Evolutionary conservation across 352 stramenopile species (phyloP).

Genomic region (Phytopythium chamaehyphon): DNA sequence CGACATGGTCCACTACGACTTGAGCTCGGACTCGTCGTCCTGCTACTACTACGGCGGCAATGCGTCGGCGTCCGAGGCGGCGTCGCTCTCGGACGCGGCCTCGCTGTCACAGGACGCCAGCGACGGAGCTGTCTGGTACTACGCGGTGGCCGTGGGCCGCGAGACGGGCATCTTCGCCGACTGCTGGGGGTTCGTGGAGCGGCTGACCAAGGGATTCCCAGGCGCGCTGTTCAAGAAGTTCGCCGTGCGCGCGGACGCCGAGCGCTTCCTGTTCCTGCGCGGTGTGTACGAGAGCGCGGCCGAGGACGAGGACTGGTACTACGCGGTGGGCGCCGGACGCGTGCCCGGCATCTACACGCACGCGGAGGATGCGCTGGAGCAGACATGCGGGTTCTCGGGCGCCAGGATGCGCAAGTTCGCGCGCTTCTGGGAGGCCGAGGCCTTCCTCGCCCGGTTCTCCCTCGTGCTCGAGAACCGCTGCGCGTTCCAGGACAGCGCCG

Average conservation of each 20-base stretch:
- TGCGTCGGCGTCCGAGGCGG: not conserved
- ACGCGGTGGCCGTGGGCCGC: slow-evolving; percentile 1
- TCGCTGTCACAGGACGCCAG: not conserved
- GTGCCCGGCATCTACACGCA: slow-evolving; percentile 1
- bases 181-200: not conserved
- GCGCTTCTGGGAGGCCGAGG: slow-evolving; percentile 2
- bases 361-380: not conserved
- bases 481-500: not conserved
- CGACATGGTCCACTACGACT: no score
- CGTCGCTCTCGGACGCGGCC: not conserved
- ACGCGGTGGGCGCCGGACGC: not conserved
- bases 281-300: not conserved
- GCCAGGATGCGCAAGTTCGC: not conserved
- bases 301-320: slow-evolving; percentile 1
- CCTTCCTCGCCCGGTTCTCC: not conserved
- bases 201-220: slow-evolving; percentile 2
- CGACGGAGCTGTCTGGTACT: not conserved
- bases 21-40: no score
- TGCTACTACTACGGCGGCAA: not conserved
- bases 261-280: not conserved
- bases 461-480: not conserved
- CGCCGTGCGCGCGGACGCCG: not conserved
- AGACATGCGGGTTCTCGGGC: not conserved
- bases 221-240: not conserved
- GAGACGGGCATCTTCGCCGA: slow-evolving; percentile 8